A percentile compares a stretch with the other conserved stretches of the same genome.
These are phyloP conservation scores for Sicyos baderoa DNA, from an alignment of 306 rosid species.

Conservation along the genomic window DNA sequence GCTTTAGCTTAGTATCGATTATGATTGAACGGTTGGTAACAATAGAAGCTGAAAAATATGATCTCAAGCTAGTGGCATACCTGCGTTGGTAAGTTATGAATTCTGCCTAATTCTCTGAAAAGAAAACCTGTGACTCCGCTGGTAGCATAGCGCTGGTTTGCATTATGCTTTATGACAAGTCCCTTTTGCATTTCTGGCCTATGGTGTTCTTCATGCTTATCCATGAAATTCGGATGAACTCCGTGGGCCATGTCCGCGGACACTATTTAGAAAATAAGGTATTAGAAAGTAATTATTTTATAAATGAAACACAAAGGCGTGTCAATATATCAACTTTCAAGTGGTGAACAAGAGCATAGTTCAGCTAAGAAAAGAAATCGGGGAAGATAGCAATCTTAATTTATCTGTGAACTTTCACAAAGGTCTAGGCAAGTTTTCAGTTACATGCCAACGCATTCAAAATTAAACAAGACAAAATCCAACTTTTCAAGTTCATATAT, in stretches of 20 bases:
- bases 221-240: slow-evolving; percentile 84
- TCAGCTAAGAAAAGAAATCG: too few relatives aligned
- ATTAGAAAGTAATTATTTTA: not conserved
- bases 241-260: slow-evolving; percentile 99
- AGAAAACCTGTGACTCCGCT: slow-evolving; percentile 86
- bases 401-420: not conserved
- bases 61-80: slow-evolving; percentile 23
- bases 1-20: not conserved
- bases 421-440: not conserved
- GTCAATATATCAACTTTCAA: not conserved
- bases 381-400: not conserved
- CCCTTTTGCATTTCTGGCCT: slow-evolving; percentile 88
- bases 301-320: not conserved
- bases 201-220: slow-evolving; percentile 90
- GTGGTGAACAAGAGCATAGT: not conserved
- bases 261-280: slow-evolving; percentile 38
- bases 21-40: not conserved
- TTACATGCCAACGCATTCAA: not conserved
- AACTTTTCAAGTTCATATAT: not conserved
- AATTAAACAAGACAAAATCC: not conserved
- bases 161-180: slow-evolving; percentile 85
- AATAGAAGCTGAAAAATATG: not conserved
- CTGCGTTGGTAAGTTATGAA: slow-evolving; percentile 84
- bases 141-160: slow-evolving; percentile 94
- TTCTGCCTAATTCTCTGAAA: slow-evolving; percentile 70